Evolutionary conservation across 2,329 filamentous ascomycete genomes (phyloP).

Genomic region (Massarina eburnea): DNA sequence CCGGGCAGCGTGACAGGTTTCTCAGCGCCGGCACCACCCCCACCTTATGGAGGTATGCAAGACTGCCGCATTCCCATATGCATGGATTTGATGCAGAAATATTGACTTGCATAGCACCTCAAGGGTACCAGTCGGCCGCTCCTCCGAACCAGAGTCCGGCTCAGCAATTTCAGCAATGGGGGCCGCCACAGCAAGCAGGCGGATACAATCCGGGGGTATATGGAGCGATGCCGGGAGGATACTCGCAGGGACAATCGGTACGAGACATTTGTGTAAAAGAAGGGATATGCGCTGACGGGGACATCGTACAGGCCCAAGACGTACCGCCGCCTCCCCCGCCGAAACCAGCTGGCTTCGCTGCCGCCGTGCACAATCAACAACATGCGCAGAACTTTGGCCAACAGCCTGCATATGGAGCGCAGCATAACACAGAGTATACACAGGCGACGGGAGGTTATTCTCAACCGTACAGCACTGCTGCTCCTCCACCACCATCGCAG

Average conservation of each 20-base stretch:
- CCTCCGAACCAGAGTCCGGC: slow-evolving; percentile 17
- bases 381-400: slow-evolving; percentile 14
- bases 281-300: slow-evolving; percentile 6
- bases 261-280: not conserved
- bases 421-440: slow-evolving; percentile 21
- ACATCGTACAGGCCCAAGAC: slow-evolving; percentile 17
- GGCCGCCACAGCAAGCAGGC: slow-evolving; percentile 24
- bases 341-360: slow-evolving; percentile 37
- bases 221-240: slow-evolving; percentile 33
- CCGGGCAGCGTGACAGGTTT: slow-evolving; percentile 36
- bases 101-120: slow-evolving; percentile 11
- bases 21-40: slow-evolving; percentile 22
- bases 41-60: slow-evolving; percentile 32
- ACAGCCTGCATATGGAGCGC: slow-evolving; percentile 12
- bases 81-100: not conserved
- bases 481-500: slow-evolving; percentile 31
- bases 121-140: slow-evolving; percentile 26
- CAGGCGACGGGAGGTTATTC: slow-evolving; percentile 16
- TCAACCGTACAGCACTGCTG: slow-evolving; percentile 28
- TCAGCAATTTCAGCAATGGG: slow-evolving; percentile 24
- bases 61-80: not conserved
- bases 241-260: slow-evolving; percentile 22
- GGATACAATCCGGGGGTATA: slow-evolving; percentile 39
- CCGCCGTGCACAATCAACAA: slow-evolving; percentile 24
- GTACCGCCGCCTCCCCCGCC: slow-evolving; percentile 40